phyloP scores from a whole-genome alignment of 208 protist genomes.

The Trichomonas vaginalis region DNA sequence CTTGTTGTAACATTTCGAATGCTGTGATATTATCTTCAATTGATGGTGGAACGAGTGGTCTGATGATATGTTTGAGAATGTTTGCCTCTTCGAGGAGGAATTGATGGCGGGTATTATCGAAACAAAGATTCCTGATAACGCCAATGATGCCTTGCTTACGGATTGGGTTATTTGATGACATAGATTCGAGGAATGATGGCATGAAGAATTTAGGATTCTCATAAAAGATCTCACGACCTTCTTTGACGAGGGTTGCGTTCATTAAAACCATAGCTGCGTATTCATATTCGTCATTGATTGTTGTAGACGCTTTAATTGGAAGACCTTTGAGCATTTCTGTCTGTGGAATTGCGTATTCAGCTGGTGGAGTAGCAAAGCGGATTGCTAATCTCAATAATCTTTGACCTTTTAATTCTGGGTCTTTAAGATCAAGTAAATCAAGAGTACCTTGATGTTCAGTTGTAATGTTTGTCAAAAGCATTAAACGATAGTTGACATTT shows the following conservation, averaged over 20 bases:
- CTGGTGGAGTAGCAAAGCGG: background rate
- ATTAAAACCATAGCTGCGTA: slow-evolving; percentile 2
- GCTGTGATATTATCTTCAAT: background rate
- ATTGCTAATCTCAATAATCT: background rate
- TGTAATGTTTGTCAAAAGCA: background rate
- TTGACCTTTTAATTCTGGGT: background rate
- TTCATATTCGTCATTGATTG: background rate
- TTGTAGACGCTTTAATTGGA: background rate
- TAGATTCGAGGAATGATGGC: background rate
- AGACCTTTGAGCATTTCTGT: background rate
- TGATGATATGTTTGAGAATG: background rate
- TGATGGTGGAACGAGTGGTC: background rate
- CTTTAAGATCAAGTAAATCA: background rate
- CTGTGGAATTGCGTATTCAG: background rate
- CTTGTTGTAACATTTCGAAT: background rate
- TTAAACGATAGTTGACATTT: background rate
- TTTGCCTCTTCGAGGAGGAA: background rate
- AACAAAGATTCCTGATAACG: slow-evolving; percentile 3
- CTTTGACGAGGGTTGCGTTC: background rate
- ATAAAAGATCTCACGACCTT: background rate
- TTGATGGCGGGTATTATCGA: background rate
- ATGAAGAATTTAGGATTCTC: background rate
- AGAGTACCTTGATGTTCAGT: background rate
- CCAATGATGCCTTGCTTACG: background rate
- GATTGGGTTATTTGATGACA: background rate